These are phyloP conservation scores for Penicillium capsulatum DNA, from an alignment of 2,329 filamentous ascomycete species.

Conservation along the genomic window DNA sequence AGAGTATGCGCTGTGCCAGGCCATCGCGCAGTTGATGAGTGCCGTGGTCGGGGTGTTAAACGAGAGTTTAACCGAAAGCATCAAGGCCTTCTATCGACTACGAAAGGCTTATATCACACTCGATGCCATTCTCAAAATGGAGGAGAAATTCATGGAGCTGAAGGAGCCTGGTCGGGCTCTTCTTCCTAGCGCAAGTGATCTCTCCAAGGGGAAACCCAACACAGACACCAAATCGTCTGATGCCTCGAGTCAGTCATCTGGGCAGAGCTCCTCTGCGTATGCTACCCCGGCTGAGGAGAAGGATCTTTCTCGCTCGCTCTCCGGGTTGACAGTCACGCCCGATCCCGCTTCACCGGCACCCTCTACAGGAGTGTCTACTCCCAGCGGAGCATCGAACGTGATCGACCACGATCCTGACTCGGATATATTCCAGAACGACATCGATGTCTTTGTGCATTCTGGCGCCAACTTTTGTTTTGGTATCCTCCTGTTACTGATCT, in stretches of 20 bases:
- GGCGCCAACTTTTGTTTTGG: slow-evolving; percentile 88
- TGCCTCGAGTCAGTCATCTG: slow-evolving; percentile 12
- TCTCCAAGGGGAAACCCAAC: slow-evolving; percentile 10
- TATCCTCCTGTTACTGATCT: slow-evolving; percentile 78
- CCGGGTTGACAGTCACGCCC: slow-evolving; percentile 22
- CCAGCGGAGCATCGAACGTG: slow-evolving; percentile 22
- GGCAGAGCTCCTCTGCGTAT: slow-evolving; percentile 15
- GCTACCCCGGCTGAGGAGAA: slow-evolving; percentile 10
- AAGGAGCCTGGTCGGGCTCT: slow-evolving; percentile 23
- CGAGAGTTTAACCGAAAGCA: slow-evolving; percentile 84
- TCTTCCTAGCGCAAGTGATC: slow-evolving; percentile 12
- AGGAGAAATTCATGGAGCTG: slow-evolving; percentile 55
- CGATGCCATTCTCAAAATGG: slow-evolving; percentile 71
- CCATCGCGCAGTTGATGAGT: slow-evolving; percentile 82
- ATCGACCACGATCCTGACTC: slow-evolving; percentile 54
- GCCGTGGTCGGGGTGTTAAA: slow-evolving; percentile 86
- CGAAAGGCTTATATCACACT: slow-evolving; percentile 82
- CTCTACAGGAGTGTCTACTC: slow-evolving; percentile 22
- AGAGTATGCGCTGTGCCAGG: slow-evolving; percentile 79
- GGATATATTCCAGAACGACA: slow-evolving; percentile 64
- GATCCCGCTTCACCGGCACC: slow-evolving; percentile 16
- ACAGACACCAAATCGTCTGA: slow-evolving; percentile 8
- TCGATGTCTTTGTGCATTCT: slow-evolving; percentile 85
- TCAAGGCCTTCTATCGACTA: slow-evolving; percentile 89
- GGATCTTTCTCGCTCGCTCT: slow-evolving; percentile 21